A percentile compares a stretch with the other conserved stretches of the same genome.
Evolutionary conservation across 2,329 filamentous ascomycete genomes (phyloP).

Genomic region (Penicillium palitans): DNA sequence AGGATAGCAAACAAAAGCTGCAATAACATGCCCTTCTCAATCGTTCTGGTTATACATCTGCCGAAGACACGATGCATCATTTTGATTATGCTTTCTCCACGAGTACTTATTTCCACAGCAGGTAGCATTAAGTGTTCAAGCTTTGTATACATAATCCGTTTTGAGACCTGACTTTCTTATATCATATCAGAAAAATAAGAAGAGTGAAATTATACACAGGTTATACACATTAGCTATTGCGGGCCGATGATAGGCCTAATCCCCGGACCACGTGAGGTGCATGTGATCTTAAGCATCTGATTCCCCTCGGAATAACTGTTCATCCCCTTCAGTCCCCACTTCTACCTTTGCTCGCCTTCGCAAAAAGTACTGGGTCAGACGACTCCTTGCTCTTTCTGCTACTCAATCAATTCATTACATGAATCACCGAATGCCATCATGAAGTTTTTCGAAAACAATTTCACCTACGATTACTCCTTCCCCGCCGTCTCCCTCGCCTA

Average conservation of each 20-base stretch:
- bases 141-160: neutral
- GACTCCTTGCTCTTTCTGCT: slow-evolving; percentile 9
- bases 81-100: neutral
- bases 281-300: slow-evolving; percentile 1
- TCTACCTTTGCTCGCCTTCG: slow-evolving; percentile 13
- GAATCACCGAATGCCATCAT: slow-evolving; percentile 37
- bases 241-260: slow-evolving; percentile 5
- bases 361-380: slow-evolving; percentile 24
- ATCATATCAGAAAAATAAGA: neutral
- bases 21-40: neutral
- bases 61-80: neutral
- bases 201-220: neutral
- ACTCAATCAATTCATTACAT: slow-evolving; percentile 11
- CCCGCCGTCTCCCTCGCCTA: slow-evolving; percentile 66
- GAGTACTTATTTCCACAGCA: neutral
- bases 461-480: slow-evolving; percentile 66
- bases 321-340: slow-evolving; percentile 8
- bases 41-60: neutral
- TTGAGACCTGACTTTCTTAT: neutral
- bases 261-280: slow-evolving; percentile 1
- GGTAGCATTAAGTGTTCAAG: neutral
- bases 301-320: slow-evolving; percentile 9
- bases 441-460: slow-evolving; percentile 57
- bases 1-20: neutral
- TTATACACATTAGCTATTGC: slow-evolving; percentile 4